Evolutionary conservation across 257 asterid species (phyloP).

Genomic region (Voacanga thouarsii): DNA sequence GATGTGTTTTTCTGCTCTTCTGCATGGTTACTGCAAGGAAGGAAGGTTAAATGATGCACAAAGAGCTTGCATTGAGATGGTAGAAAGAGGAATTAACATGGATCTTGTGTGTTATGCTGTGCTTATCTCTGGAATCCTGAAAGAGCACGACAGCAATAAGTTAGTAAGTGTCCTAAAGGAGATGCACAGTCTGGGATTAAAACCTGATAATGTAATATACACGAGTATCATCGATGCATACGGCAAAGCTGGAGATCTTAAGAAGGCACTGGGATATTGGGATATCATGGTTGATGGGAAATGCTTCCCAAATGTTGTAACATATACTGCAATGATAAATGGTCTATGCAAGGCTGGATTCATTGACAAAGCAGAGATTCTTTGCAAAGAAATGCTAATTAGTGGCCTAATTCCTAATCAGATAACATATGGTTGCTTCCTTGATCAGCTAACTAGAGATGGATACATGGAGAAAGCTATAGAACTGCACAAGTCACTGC

Average conservation of each 20-base stretch:
- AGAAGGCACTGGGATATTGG: constrained; percentile 71
- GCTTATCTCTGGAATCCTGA: constrained; percentile 52
- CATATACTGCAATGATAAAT: constrained; percentile 70
- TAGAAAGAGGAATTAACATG: constrained; percentile 55
- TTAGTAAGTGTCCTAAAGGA: constrained; percentile 42
- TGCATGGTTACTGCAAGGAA: constrained; percentile 63
- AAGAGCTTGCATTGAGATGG: constrained; percentile 46
- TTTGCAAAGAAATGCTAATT: constrained; percentile 57
- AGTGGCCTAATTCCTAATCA: constrained; percentile 63
- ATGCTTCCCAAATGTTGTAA: constrained; percentile 53
- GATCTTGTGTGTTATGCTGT: constrained; percentile 73
- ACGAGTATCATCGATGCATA: constrained; percentile 66
- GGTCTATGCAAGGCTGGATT: constrained; percentile 62
- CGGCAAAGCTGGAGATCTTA: constrained; percentile 56
- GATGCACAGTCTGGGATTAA: constrained; percentile 55
- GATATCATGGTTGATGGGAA: constrained; percentile 70
- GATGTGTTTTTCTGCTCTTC: constrained; percentile 76
- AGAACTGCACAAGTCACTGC: constrained; percentile 56
- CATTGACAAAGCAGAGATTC: constrained; percentile 51
- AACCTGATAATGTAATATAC: constrained; percentile 62
- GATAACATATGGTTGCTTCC: constrained; percentile 75
- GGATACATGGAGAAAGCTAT: constrained; percentile 69
- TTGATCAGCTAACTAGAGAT: constrained; percentile 60
- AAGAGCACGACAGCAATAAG: constrained; percentile 38
- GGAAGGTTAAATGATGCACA: constrained; percentile 67